A percentile compares a stretch with the other conserved stretches of the same genome.
These are phyloP conservation scores for Aspergillus caelatus DNA, from an alignment of 2,329 filamentous ascomycete genomes.

Conservation along the genomic window DNA sequence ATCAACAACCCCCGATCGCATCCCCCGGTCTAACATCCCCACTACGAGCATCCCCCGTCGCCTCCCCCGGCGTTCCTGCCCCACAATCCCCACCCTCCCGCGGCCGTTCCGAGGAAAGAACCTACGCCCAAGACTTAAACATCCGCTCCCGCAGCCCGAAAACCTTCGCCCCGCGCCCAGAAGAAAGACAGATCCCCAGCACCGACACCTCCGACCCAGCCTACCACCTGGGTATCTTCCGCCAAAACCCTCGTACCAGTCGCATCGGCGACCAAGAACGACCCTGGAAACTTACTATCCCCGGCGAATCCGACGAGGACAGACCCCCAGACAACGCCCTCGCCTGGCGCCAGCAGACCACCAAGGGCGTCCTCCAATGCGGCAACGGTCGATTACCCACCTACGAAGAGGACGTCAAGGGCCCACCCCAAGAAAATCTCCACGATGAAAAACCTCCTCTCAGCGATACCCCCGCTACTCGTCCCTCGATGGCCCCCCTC, in stretches of 20 bases:
- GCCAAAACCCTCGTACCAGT: slow-evolving; percentile 32
- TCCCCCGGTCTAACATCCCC: background rate
- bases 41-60: background rate
- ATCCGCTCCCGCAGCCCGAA: slow-evolving; percentile 42
- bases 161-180: slow-evolving; percentile 27
- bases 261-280: slow-evolving; percentile 40
- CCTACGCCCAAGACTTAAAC: slow-evolving; percentile 37
- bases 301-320: slow-evolving; percentile 24
- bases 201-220: slow-evolving; percentile 28
- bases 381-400: slow-evolving; percentile 11
- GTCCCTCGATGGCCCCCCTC: background rate
- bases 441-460: background rate
- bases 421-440: background rate
- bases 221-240: slow-evolving; percentile 37
- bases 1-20: slow-evolving; percentile 1
- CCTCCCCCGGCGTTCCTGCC: slow-evolving; percentile 13
- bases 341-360: slow-evolving; percentile 15
- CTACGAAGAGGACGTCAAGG: slow-evolving; percentile 21
- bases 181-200: slow-evolving; percentile 25
- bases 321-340: background rate
- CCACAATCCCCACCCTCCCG: slow-evolving; percentile 19
- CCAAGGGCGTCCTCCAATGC: slow-evolving; percentile 9
- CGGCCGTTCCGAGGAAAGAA: slow-evolving; percentile 20
- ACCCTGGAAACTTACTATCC: slow-evolving; percentile 40
- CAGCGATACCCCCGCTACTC: background rate